Evolutionary conservation across 2,329 filamentous ascomycete species (phyloP).

Genomic region (Cercospora canescens): DNA sequence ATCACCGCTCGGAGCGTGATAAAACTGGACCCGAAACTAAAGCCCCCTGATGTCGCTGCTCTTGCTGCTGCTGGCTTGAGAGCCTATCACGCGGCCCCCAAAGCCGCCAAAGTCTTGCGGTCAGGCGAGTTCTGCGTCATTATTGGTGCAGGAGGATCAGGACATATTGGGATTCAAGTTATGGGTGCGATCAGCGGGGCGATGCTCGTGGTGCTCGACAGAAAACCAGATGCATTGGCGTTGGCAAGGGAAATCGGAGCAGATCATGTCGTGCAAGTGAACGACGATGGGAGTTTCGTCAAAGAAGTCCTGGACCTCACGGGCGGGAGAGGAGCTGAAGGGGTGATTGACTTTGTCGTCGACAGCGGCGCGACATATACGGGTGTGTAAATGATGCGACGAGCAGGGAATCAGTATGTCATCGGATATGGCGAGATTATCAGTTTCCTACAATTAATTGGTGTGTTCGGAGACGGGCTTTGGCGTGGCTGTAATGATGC

Average conservation of each 20-base stretch:
- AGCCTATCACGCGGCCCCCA: slow-evolving; percentile 28
- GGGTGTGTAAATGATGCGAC: slow-evolving; percentile 29
- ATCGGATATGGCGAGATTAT: slow-evolving; percentile 21
- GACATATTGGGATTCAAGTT: slow-evolving; percentile 25
- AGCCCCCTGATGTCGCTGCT: slow-evolving; percentile 30
- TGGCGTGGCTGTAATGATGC: not conserved
- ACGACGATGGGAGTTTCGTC: slow-evolving; percentile 25
- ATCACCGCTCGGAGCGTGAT: slow-evolving; percentile 30
- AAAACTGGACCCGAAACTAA: slow-evolving; percentile 28
- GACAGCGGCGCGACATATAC: slow-evolving; percentile 29
- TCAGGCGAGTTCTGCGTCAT: slow-evolving; percentile 28
- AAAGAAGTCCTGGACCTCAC: slow-evolving; percentile 28
- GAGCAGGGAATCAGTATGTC: slow-evolving; percentile 31
- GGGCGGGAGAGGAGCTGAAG: slow-evolving; percentile 27
- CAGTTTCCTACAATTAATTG: slow-evolving; percentile 9
- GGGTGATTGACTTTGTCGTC: slow-evolving; percentile 30
- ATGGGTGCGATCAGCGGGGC: slow-evolving; percentile 30
- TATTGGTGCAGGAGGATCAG: slow-evolving; percentile 29
- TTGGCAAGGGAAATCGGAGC: slow-evolving; percentile 30
- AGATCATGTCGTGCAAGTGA: slow-evolving; percentile 24
- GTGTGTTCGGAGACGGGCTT: not conserved
- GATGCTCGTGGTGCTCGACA: slow-evolving; percentile 29
- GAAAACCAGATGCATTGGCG: slow-evolving; percentile 25
- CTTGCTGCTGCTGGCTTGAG: slow-evolving; percentile 30
- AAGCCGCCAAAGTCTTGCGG: slow-evolving; percentile 26